Evolutionary conservation across 129 eudicot species (phyloP).

Genomic region (Mikania micrantha): DNA sequence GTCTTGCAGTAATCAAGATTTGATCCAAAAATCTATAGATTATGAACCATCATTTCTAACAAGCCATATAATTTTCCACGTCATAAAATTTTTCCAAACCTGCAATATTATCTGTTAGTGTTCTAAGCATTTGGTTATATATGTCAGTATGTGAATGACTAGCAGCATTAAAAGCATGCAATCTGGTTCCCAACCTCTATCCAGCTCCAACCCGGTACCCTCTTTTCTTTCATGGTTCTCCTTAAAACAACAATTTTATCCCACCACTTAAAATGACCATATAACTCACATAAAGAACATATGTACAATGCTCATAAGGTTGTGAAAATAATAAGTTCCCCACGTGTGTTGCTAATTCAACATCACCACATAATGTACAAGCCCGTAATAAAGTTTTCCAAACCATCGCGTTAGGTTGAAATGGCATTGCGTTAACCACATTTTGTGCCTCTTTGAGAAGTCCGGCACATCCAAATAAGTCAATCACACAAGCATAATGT

Average conservation of each 20-base stretch:
- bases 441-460: slow-evolving; percentile 52
- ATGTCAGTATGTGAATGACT: slow-evolving; percentile 63
- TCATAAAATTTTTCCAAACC: slow-evolving; percentile 15
- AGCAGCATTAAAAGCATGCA: slow-evolving; percentile 71
- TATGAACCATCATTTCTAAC: not conserved
- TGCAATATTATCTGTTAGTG: slow-evolving; percentile 28
- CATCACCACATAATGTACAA: slow-evolving; percentile 78
- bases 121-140: slow-evolving; percentile 27
- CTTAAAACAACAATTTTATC: slow-evolving; percentile 59
- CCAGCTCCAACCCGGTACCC: slow-evolving; percentile 99
- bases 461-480: slow-evolving; percentile 73
- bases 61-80: not conserved
- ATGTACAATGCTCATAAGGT: slow-evolving; percentile 83
- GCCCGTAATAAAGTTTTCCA: slow-evolving; percentile 80
- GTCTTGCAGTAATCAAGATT: slow-evolving; percentile 5
- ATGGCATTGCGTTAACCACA: slow-evolving; percentile 58
- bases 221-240: slow-evolving; percentile 72
- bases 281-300: slow-evolving; percentile 80
- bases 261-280: slow-evolving; percentile 65
- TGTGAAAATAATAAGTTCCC: slow-evolving; percentile 47
- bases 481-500: slow-evolving; percentile 91
- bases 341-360: slow-evolving; percentile 53
- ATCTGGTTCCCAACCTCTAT: slow-evolving; percentile 54
- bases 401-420: slow-evolving; percentile 78
- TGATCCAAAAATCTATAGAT: not conserved